phyloP scores from a whole-genome alignment of 2,329 filamentous ascomycete genomes.

The Cladosporium sp. region DNA sequence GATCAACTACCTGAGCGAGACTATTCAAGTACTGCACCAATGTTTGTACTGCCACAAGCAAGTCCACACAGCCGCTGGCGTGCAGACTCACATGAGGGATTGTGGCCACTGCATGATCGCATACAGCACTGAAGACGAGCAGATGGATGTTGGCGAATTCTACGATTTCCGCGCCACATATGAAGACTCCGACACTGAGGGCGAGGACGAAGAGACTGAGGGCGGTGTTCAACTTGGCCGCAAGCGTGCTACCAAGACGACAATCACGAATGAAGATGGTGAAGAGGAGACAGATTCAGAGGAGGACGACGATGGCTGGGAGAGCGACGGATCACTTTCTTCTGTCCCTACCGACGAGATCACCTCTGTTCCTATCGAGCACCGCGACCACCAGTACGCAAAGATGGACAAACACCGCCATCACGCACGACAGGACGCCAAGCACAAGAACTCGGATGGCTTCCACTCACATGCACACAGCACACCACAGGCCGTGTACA shows the following conservation, averaged over 20 bases:
- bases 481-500: conserved; percentile 72
- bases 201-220: conserved; percentile 41
- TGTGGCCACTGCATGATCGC: conserved; percentile 96
- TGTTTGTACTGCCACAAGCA: conserved; percentile 85
- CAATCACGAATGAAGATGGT: conserved; percentile 44
- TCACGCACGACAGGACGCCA: conserved; percentile 65
- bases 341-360: conserved; percentile 83
- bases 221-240: conserved; percentile 67
- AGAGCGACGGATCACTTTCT: conserved; percentile 82
- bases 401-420: conserved; percentile 68
- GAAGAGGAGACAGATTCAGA: conserved; percentile 47
- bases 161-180: conserved; percentile 98
- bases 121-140: conserved; percentile 81
- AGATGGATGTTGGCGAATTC: conserved; percentile 90
- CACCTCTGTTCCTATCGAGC: conserved; percentile 71
- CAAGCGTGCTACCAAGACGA: conserved; percentile 49
- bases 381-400: conserved; percentile 66
- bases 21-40: conserved; percentile 74
- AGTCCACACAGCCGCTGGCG: conserved; percentile 71
- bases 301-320: conserved; percentile 77
- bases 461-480: conserved; percentile 76
- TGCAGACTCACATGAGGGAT: conserved; percentile 96
- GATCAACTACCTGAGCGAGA: conserved; percentile 71
- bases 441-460: conserved; percentile 71
- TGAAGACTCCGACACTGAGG: conserved; percentile 67